These are phyloP conservation scores for Globisporangium nagaii DNA, from an alignment of 352 stramenopile species.

Conservation along the genomic window DNA sequence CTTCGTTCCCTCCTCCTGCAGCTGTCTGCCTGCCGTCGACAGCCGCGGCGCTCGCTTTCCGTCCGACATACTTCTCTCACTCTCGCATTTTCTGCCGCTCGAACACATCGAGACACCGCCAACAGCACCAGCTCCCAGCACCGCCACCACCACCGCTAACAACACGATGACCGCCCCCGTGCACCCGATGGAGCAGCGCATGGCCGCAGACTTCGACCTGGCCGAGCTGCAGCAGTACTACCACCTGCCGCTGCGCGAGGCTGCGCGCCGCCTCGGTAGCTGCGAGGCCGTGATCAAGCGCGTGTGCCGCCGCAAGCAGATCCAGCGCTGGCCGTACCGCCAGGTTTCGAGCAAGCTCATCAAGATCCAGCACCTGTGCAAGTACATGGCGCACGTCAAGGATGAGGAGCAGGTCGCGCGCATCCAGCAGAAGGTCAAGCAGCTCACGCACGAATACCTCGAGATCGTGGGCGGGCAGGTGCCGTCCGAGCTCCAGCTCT, in stretches of 20 bases:
- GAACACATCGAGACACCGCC: conserved; percentile 1
- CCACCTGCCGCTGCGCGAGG: conserved; percentile 75
- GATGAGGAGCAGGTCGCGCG: conserved; percentile 62
- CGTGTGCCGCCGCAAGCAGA: conserved; percentile 72
- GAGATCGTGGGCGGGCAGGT: conserved; percentile 73
- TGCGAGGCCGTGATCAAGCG: conserved; percentile 83
- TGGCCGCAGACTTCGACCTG: conserved; percentile 72
- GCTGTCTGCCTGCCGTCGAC: background rate
- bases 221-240: conserved; percentile 83
- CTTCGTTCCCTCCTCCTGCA: background rate
- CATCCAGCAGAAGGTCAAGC: conserved; percentile 74
- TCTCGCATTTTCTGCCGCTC: conserved; percentile 12
- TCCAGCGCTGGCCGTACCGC: conserved; percentile 81
- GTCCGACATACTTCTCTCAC: conserved; percentile 4
- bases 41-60: no score
- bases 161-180: conserved; percentile 6
- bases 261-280: conserved; percentile 59
- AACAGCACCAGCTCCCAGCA: background rate
- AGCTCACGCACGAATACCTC: conserved; percentile 76
- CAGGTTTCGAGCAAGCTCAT: conserved; percentile 82
- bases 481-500: conserved; percentile 64
- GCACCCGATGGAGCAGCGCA: conserved; percentile 20
- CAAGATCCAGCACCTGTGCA: conserved; percentile 84
- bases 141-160: background rate
- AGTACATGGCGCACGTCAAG: conserved; percentile 77